Base-by-base conservation (phyloP, 2,329 filamentous ascomycete genomes). In the Exophiala sideris region DNA sequence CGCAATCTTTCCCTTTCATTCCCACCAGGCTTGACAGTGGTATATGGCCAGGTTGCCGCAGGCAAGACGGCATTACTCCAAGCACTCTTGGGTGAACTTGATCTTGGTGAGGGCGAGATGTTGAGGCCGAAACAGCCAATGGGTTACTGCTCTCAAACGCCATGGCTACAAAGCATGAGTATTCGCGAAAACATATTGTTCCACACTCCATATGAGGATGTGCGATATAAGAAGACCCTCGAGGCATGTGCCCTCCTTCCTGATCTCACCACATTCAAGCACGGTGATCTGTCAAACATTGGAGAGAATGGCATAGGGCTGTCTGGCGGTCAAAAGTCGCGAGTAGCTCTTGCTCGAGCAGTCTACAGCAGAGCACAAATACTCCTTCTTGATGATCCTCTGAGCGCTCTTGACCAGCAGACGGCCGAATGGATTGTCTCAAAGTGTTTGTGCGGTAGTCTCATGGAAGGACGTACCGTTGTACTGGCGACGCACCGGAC, bases 91-190 rank as follows among this genome's bases (percentile, higher is more conserved):
- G 82, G 82, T 3, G 82, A 85, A 59, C 69, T 85, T 0, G 81
- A 85, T 62, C 73, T 74, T 57, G 70, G 75, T 1, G 61, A 66
- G 6, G 82, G 82, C 16, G 71, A 77, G 6, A 73, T 80, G 10
- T 70, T 76, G 16, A 74, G 78, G 14, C 78, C 82, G 9, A 76
- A 78, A 57, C 77, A 80, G 59, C 50, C 62, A 2, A 73, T 86
- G 6, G 84, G 79, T 5, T 87, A 85, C 64, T 86, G 84, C 68
- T 76, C 80, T 2, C 84, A 87, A 59, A 83, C 79, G 4, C 82
- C 84, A 1, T 87, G 84, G 84, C 71, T 87, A 1, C 83, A 87
- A 61, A 86, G 81, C 57, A 86, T 86, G 83, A 86, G 77, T 54
- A 85, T 87, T 21, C 77, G 83, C 21, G 83, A 87, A 39, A 87